A percentile compares a stretch with the other conserved stretches of the same genome.
Conservation (phyloP, 257 asterid genomes). For the Jaltomata sinuosa region DNA sequence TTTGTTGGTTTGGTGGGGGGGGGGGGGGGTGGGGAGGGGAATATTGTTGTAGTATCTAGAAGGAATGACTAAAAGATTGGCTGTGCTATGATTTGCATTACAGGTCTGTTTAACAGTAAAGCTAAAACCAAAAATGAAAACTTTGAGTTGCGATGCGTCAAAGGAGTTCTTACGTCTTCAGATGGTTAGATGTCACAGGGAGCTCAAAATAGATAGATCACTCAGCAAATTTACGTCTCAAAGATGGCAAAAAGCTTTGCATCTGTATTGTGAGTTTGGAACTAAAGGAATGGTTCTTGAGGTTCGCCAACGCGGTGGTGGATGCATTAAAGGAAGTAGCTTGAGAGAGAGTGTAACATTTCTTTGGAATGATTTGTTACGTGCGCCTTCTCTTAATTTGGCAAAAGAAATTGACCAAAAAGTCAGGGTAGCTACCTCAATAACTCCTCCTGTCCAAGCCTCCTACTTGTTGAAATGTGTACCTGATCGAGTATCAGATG, state of each 20-base stretch:
- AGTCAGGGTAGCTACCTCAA: constrained; percentile 45
- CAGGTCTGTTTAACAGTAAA: constrained; percentile 65
- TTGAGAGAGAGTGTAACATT: constrained; percentile 28
- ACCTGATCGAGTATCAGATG: constrained; percentile 84
- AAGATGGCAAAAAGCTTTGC: constrained; percentile 63
- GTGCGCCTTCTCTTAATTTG: constrained; percentile 60
- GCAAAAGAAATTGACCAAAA: constrained; percentile 36
- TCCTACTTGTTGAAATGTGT: constrained; percentile 81
- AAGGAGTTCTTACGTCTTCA: constrained; percentile 61
- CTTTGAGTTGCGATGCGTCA: constrained; percentile 18
- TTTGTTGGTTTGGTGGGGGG: background rate
- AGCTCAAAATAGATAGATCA: constrained; percentile 60
- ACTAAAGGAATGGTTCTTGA: constrained; percentile 70
- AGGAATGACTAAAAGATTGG: background rate
- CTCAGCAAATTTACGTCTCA: constrained; percentile 30
- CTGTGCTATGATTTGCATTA: constrained; percentile 1
- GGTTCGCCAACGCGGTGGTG: constrained; percentile 50
- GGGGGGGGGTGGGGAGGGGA: background rate
- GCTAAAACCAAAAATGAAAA: constrained; percentile 14
- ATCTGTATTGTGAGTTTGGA: constrained; percentile 79
- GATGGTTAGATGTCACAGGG: constrained; percentile 57
- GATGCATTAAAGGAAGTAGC: constrained; percentile 52
- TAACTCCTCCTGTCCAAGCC: constrained; percentile 90
- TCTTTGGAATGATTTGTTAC: constrained; percentile 75
- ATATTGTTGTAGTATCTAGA: background rate